Evolutionary conservation across 495 filamentous ascomycete genomes (phyloP), one percentile per base, ranked within the genome.

Genomic region (Trichoderma gamsii): DNA sequence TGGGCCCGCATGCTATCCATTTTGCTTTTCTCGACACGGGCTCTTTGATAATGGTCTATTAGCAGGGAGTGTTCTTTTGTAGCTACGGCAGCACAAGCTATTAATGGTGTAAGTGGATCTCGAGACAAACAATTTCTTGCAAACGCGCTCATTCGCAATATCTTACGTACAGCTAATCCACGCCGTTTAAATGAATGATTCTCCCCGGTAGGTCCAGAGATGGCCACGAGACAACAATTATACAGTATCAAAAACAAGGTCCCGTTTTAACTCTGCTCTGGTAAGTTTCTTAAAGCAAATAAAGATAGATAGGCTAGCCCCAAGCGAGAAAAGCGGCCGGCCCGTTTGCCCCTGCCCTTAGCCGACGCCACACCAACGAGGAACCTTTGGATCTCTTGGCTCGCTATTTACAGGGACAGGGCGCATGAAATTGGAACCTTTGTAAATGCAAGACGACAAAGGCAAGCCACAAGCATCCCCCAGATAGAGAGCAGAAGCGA

Each of bases 311-410:
- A 18, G 11, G 21, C 49, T 52, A 52, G 21, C 18, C 49, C 21
- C 11, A 52, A 52, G 9, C 25, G 25, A 52, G 49, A 23, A 52
- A 52, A 23, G 49, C 49, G n/a, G 18, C 49, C 49, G 49, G n/a
- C n/a, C 21, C 49, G 5, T 18, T 3, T 52, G 44, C 44, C n/a
- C n/a, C 15, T 49, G 49, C 49, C 49, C 49, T 52, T 23, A 52
- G n/a, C n/a, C 49, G 25, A 21, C 49, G 49, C 49, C 49, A 52
- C 49, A 46, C 43, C 43, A 18, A 16, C 21, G 25, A 21, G 49
- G 49, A 52, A 52, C 49, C 49, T 52, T 52, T 52, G 49, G 49
- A 52, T 52, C 4, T 52, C 49, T 52, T 52, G 49, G 49, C 49
- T 52, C 6, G 21, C 49, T 52, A 8, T 21, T 23, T 18, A 18